phyloP scores from a whole-genome alignment of 2,329 filamentous ascomycete species.

The Davidsoniella neocaledoniae region DNA sequence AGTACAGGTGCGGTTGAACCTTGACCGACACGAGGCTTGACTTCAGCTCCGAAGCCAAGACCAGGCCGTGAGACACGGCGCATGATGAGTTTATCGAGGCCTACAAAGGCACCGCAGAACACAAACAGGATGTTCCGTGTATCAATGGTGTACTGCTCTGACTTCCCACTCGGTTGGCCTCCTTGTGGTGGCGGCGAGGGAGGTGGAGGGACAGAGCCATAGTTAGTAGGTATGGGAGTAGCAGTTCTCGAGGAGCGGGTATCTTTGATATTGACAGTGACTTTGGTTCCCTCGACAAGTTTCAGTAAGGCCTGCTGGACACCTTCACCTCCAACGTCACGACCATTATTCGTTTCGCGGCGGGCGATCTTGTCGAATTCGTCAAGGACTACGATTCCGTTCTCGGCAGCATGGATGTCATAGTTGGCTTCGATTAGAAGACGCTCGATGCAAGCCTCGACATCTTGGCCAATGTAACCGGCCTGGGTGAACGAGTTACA shows the following conservation, averaged over 20 bases:
- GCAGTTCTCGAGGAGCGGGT: constrained; percentile 42
- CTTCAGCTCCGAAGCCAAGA: constrained; percentile 79
- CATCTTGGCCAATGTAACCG: constrained; percentile 94
- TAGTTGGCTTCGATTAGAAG: constrained; percentile 83
- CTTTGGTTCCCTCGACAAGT: constrained; percentile 86
- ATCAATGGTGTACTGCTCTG: constrained; percentile 57
- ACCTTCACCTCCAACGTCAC: constrained; percentile 90
- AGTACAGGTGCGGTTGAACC: constrained; percentile 40
- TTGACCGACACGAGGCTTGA: constrained; percentile 36
- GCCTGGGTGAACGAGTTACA: constrained; percentile 94
- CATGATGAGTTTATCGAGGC: constrained; percentile 72
- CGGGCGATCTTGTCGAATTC: constrained; percentile 96
- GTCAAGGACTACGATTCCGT: constrained; percentile 87
- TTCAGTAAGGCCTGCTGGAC: constrained; percentile 93
- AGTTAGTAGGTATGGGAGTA: constrained; percentile 36
- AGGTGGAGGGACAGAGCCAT: constrained; percentile 26
- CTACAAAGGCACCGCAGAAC: constrained; percentile 88
- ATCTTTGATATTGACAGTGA: constrained; percentile 80
- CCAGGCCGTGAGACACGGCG: constrained; percentile 71
- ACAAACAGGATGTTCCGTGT: constrained; percentile 97
- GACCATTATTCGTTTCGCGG: constrained; percentile 70
- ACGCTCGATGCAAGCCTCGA: constrained; percentile 86
- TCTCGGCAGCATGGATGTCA: constrained; percentile 66
- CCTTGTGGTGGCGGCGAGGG: constrained; percentile 28
- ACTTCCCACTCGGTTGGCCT: constrained; percentile 30